phyloP scores from a whole-genome alignment of 208 protist genomes.

The Wallacemonas sp. region DNA sequence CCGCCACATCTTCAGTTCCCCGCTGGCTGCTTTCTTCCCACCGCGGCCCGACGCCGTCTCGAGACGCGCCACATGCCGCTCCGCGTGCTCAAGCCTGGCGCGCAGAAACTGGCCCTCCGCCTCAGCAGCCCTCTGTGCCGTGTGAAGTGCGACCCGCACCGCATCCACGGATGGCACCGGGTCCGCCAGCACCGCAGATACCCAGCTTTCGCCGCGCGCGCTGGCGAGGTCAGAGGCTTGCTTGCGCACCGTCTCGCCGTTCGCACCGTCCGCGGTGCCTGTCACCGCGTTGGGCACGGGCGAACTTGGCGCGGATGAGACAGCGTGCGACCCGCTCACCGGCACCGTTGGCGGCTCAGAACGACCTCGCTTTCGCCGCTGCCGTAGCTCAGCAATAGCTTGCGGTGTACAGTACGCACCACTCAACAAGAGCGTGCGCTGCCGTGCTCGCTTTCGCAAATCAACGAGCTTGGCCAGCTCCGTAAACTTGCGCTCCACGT shows the following conservation, averaged over 20 bases:
- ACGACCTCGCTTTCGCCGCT: neutral
- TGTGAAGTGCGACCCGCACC: neutral
- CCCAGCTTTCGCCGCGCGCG: too few relatives aligned
- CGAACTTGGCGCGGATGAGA: too few relatives aligned
- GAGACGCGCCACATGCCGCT: neutral
- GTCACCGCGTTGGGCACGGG: too few relatives aligned
- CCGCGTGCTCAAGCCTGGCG: neutral
- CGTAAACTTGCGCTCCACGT: neutral
- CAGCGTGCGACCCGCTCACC: too few relatives aligned
- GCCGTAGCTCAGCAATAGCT: neutral
- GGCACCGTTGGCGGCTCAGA: neutral
- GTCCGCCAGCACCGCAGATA: too few relatives aligned
- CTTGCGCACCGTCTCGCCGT: too few relatives aligned
- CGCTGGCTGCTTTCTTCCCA: too few relatives aligned
- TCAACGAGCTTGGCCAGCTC: neutral
- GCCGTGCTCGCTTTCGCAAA: neutral
- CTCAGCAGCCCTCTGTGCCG: neutral
- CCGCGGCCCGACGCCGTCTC: neutral
- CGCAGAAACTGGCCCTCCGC: neutral
- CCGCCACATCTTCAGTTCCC: neutral
- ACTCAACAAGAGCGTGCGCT: slow-evolving; percentile 2
- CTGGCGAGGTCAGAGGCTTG: too few relatives aligned
- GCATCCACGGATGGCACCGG: too few relatives aligned
- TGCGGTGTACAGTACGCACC: slow-evolving; percentile 8
- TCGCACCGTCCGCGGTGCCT: too few relatives aligned